phyloP scores from a whole-genome alignment of 768 basidiomycete species.

The Tylopilus sp. region DNA sequence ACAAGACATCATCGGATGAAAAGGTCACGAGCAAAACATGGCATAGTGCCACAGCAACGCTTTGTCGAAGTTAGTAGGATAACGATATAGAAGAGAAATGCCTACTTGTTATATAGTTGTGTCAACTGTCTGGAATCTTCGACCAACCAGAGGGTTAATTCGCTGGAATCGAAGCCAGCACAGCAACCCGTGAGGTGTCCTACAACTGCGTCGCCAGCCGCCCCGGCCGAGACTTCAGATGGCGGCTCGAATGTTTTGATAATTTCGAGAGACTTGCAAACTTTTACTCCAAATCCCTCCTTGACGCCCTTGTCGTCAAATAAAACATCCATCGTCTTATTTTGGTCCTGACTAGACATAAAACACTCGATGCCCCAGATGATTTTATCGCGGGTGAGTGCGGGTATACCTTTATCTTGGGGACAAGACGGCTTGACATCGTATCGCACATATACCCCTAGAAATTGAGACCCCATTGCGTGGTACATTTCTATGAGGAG shows the following conservation, averaged over 20 bases:
- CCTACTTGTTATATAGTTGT: conserved; percentile 6
- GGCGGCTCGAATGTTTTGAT: conserved; percentile 12
- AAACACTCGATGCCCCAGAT: conserved; percentile 6
- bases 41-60: too few relatives aligned
- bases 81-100: neutral
- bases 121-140: neutral
- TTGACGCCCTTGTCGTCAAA: neutral
- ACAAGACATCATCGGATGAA: too few relatives aligned
- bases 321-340: conserved; percentile 6
- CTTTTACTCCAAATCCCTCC: neutral
- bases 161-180: conserved; percentile 1
- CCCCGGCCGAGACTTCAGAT: neutral
- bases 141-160: conserved; percentile 11
- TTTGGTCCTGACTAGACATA: neutral
- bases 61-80: neutral
- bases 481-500: conserved; percentile 8
- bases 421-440: neutral
- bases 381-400: neutral
- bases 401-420: neutral
- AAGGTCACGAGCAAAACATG: too few relatives aligned
- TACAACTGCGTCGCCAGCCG: too few relatives aligned
- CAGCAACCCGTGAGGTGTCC: neutral
- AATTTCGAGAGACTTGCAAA: conserved; percentile 3
- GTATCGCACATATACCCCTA: conserved; percentile 7
- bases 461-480: conserved; percentile 10